phyloP scores from a whole-genome alignment of 106 monocot genomes.

The Acorus calamus region DNA sequence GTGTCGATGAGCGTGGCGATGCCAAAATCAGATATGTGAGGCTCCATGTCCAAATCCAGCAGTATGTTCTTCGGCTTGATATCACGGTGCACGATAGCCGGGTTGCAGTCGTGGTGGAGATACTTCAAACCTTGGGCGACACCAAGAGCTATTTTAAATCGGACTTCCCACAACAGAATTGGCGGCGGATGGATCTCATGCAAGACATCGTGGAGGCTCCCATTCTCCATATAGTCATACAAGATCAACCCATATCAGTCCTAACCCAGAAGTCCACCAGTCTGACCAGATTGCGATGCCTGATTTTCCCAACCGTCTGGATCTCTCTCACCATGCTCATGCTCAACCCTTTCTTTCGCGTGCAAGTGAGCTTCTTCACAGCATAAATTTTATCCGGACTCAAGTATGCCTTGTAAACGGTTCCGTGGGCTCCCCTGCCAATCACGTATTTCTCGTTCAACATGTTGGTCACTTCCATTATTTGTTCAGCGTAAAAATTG shows the following conservation, averaged over 20 bases:
- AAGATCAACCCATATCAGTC: slow-evolving; percentile 53
- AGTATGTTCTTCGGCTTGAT: slow-evolving; percentile 94
- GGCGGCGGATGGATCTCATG: slow-evolving; percentile 44
- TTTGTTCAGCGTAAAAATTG: slow-evolving; percentile 55
- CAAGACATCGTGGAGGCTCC: slow-evolving; percentile 83
- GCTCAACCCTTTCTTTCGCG: slow-evolving; percentile 20
- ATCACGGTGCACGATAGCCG: slow-evolving; percentile 78
- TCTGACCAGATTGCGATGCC: slow-evolving; percentile 67
- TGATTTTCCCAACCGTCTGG: slow-evolving; percentile 57
- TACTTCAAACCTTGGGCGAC: slow-evolving; percentile 72
- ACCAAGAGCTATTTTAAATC: slow-evolving; percentile 68
- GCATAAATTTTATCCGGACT: slow-evolving; percentile 51
- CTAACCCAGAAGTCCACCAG: slow-evolving; percentile 51
- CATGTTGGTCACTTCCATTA: slow-evolving; percentile 79
- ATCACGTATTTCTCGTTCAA: slow-evolving; percentile 52
- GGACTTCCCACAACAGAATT: slow-evolving; percentile 45
- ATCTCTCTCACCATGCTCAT: slow-evolving; percentile 62
- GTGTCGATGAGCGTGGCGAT: slow-evolving; percentile 61
- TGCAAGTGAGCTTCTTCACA: slow-evolving; percentile 55
- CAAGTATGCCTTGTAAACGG: slow-evolving; percentile 69
- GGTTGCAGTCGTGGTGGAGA: slow-evolving; percentile 81
- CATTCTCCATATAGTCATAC: slow-evolving; percentile 80
- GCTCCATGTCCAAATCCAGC: slow-evolving; percentile 66
- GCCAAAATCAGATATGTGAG: slow-evolving; percentile 93
- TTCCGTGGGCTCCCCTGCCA: slow-evolving; percentile 79